phyloP scores from a whole-genome alignment of 169 alveolate species.

The Plasmodium relictum region DNA sequence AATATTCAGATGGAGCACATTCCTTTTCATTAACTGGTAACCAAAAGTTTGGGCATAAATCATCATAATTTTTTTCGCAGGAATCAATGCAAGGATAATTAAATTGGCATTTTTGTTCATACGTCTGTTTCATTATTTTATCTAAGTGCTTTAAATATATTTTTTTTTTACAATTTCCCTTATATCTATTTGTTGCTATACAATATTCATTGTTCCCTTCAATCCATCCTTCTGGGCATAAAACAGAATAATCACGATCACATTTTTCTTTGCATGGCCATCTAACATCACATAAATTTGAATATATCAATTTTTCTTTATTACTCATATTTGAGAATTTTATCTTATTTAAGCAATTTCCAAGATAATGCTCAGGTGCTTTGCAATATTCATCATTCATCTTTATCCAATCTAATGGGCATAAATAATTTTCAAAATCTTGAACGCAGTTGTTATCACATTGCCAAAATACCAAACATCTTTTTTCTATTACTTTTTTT shows the following conservation, averaged over 20 bases:
- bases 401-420: constrained; percentile 84
- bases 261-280: constrained; percentile 80
- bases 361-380: constrained; percentile 83
- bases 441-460: constrained; percentile 64
- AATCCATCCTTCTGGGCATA: constrained; percentile 87
- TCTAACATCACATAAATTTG: constrained; percentile 63
- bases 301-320: constrained; percentile 69
- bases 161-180: constrained; percentile 58
- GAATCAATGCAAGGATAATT: constrained; percentile 71
- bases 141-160: constrained; percentile 56
- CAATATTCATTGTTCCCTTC: constrained; percentile 70
- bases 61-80: constrained; percentile 69
- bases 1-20: constrained; percentile 70
- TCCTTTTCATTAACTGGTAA: constrained; percentile 40
- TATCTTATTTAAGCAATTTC: constrained; percentile 54
- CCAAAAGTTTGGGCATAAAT: constrained; percentile 73
- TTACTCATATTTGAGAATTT: constrained; percentile 46
- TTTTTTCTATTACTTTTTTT: constrained; percentile 57
- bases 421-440: constrained; percentile 52
- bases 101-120: constrained; percentile 76
- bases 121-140: constrained; percentile 55
- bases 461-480: constrained; percentile 62
- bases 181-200: constrained; percentile 52
- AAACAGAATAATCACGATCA: constrained; percentile 81
- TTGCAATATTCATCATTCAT: constrained; percentile 73